Evolutionary conservation across 331 rosid genomes (phyloP).

Genomic region (Pyracantha coccinea): DNA sequence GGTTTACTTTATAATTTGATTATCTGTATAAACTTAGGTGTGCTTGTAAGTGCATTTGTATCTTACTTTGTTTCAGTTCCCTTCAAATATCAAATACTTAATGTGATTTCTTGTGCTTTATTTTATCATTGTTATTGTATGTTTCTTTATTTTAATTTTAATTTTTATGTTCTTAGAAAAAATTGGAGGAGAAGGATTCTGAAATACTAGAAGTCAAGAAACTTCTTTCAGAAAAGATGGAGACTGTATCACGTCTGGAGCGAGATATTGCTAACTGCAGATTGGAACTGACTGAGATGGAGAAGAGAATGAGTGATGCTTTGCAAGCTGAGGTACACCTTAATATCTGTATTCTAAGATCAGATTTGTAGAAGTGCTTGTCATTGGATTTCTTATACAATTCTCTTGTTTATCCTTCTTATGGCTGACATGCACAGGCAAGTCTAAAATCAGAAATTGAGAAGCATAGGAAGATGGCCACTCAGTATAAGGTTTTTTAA

Average conservation of each 20-base stretch:
- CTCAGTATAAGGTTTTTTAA: slow-evolving; percentile 53
- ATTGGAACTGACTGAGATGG: slow-evolving; percentile 52
- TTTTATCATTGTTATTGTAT: not conserved
- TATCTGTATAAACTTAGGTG: not conserved
- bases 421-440: slow-evolving; percentile 43
- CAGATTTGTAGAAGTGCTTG: not conserved
- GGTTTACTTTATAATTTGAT: not conserved
- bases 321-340: slow-evolving; percentile 52
- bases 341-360: not conserved
- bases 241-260: slow-evolving; percentile 44
- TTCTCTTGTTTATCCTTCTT: not conserved
- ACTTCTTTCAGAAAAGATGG: slow-evolving; percentile 48
- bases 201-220: slow-evolving; percentile 46
- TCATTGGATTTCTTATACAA: not conserved
- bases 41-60: not conserved
- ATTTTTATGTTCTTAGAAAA: slow-evolving; percentile 35
- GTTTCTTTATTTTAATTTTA: not conserved
- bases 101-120: not conserved
- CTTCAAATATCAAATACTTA: not conserved
- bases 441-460: slow-evolving; percentile 55
- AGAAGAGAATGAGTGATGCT: slow-evolving; percentile 52
- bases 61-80: not conserved
- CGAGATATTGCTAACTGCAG: slow-evolving; percentile 59
- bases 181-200: slow-evolving; percentile 57
- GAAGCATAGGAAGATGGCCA: slow-evolving; percentile 39